Base-by-base conservation (phyloP, 2,329 filamentous ascomycete genomes). In the Pseudogymnoascus sp. region DNA sequence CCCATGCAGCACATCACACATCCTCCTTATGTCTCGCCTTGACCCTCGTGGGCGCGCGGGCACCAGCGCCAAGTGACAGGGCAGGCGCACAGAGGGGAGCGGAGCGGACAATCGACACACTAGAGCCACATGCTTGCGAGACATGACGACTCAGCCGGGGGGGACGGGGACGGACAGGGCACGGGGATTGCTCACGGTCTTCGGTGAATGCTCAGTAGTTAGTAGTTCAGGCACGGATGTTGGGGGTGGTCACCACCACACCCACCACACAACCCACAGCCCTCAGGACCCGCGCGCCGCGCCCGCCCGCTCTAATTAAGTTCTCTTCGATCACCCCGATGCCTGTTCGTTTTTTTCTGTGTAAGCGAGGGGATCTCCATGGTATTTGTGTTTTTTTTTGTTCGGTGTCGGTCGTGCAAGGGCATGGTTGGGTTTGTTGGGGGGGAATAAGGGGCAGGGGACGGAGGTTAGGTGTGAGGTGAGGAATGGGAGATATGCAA, bases 1-100 rank as follows among this genome's bases (percentile, higher is more conserved):
- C 46, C 46, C 46, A 53, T 53, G 46, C 46, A 53, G 25, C 46
- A 53, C 46, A 53, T 53, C 46, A 31, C 46, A 50, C 44, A 50
- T 31, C 46, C 14, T 11, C 14, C 1, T 4, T 4, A 18, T 53
- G 46, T 53, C 46, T 53, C 46, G 25, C 46, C n/a, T 12, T 31
- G 46, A 34, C 46, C 46, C 46, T 18, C 25, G n/a, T n/a, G n/a
- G n/a, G n/a, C n/a, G 25, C n/a, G n/a, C 14, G 25, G 8, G 3
- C 25, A 8, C 46, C n/a, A 1, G 14, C n/a, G 28, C 28, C 28
- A 31, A 31, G 28, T 6, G 28, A 8, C 28, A 31, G 7, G 38
- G 44, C 5, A n/a, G 46, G 46, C 25, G 46, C 25, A 31, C 25
- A 31, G 25, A 18, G 46, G 38, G 18, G 21, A 11, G 38, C 16